Evolutionary conservation across 2,329 filamentous ascomycete species (phyloP).

Genomic region (Penicillium hesseltinei): DNA sequence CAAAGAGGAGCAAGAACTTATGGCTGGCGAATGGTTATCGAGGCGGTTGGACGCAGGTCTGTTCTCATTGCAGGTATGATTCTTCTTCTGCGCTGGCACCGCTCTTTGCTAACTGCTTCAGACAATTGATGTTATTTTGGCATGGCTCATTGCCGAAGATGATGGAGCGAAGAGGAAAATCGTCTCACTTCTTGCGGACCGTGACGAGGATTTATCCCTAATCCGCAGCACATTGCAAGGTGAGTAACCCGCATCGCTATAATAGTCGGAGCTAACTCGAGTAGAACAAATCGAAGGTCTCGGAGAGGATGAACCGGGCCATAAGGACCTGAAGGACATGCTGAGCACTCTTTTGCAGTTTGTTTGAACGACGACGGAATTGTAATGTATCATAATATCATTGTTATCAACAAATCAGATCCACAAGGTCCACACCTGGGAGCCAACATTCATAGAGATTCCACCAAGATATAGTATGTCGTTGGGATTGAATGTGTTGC

Average conservation of each 20-base stretch:
- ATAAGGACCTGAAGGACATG: conserved; percentile 61
- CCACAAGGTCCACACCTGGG: not conserved
- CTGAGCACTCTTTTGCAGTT: conserved; percentile 56
- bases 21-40: conserved; percentile 70
- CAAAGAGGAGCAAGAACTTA: conserved; percentile 59
- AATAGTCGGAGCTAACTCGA: conserved; percentile 13
- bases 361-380: conserved; percentile 21
- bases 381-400: conserved; percentile 2
- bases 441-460: not conserved
- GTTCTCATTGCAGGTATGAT: conserved; percentile 66
- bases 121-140: conserved; percentile 72
- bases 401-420: not conserved
- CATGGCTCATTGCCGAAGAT: conserved; percentile 92
- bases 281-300: conserved; percentile 62
- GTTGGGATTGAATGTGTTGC: not conserved
- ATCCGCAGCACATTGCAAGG: conserved; percentile 67
- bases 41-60: conserved; percentile 78
- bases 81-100: not conserved
- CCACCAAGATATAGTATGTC: not conserved
- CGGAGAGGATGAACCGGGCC: conserved; percentile 54
- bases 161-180: conserved; percentile 68
- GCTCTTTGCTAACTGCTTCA: conserved; percentile 42
- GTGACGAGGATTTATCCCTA: conserved; percentile 63
- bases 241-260: conserved; percentile 26
- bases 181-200: conserved; percentile 61